These are phyloP conservation scores for Luffa acutangula DNA, from an alignment of 306 rosid species.

Conservation along the genomic window DNA sequence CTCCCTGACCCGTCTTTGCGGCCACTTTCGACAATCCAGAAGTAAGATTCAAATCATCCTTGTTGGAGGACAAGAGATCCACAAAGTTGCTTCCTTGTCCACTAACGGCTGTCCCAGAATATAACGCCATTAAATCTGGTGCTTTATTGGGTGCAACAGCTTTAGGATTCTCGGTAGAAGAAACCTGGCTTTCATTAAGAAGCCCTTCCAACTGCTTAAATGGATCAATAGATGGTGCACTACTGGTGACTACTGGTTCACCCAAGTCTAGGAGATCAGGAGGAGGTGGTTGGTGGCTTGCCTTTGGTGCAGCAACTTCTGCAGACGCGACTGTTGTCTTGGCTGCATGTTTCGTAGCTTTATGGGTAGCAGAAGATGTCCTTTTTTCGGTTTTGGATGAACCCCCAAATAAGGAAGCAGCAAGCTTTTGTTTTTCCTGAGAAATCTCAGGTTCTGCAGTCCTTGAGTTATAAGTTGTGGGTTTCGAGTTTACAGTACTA, in stretches of 20 bases:
- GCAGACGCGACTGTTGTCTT: constrained; percentile 26
- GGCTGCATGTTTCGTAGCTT: constrained; percentile 36
- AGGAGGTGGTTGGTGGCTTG: constrained; percentile 45
- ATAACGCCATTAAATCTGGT: constrained; percentile 42
- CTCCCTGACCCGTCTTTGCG: constrained; percentile 19
- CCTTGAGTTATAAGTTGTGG: constrained; percentile 40
- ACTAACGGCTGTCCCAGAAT: constrained; percentile 29
- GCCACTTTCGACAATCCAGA: constrained; percentile 30
- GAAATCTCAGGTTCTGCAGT: constrained; percentile 45
- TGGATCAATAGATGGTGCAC: constrained; percentile 47
- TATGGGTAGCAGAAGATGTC: constrained; percentile 35
- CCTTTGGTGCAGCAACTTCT: constrained; percentile 26
- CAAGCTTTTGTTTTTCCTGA: constrained; percentile 83
- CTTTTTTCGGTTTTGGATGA: constrained; percentile 51
- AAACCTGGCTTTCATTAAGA: constrained; percentile 33
- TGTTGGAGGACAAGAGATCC: constrained; percentile 25
- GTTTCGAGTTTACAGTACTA: constrained; percentile 29
- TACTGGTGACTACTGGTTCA: constrained; percentile 32
- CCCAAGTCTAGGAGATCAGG: constrained; percentile 78
- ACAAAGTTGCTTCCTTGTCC: constrained; percentile 26
- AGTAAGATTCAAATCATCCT: constrained; percentile 28
- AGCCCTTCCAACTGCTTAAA: constrained; percentile 73
- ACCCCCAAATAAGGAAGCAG: constrained; percentile 80
- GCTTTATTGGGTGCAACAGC: constrained; percentile 21
- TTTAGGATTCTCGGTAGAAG: constrained; percentile 25